Evolutionary conservation across 2,329 filamentous ascomycete genomes (phyloP), one percentile per base, ranked within the genome.

Genomic region (Aspergillus pseudoglaucus): DNA sequence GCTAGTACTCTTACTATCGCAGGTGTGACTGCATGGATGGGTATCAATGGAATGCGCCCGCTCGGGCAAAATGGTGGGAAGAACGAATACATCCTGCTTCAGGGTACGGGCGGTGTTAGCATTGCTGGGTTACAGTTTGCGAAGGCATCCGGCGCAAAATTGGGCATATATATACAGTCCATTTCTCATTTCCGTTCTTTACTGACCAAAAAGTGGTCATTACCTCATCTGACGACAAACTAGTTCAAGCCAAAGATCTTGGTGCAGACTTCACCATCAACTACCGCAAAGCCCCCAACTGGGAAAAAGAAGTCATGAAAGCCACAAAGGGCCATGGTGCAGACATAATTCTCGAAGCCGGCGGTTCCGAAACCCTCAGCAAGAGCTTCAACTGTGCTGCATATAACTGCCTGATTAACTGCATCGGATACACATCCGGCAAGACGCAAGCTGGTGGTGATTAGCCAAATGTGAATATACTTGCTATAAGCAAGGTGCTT

Each of bases 391-490:
- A 35, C 10, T 68, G 68, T 15, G 65, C 75, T 3, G 66, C 69
- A 0, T 65, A 62, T 23, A 75, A 75, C 1, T 78, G 77, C 0
- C 53, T 72, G 25, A 69, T 79, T 38, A 63, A 68, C 42, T 58
- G 73, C 9, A 70, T 78, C 39, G 76, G 76, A 0, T 75, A 78
- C 46, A 53, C 75, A 0, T 71, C 68, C 0, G 74, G 72, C 33
- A 81, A 85, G 62, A 68, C 79, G 50, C 81, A 84, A 55, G 72
- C 70, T 0, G 63, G 68, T 4, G 76, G 71, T 0, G 77, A 81
- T 60, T 62, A 78, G 42, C 68, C 77, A 6, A 83, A 84, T 53
- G 76, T 82, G 14, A 85, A 85, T 55, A 65, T 85, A 23, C 66
- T 79, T 15, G 72, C 75, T 2, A 56, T 79, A 40, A 66, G 69